Conservation (phyloP, 192 early-diverging fungal species). For the Jimgerdemannia flammicorona region DNA sequence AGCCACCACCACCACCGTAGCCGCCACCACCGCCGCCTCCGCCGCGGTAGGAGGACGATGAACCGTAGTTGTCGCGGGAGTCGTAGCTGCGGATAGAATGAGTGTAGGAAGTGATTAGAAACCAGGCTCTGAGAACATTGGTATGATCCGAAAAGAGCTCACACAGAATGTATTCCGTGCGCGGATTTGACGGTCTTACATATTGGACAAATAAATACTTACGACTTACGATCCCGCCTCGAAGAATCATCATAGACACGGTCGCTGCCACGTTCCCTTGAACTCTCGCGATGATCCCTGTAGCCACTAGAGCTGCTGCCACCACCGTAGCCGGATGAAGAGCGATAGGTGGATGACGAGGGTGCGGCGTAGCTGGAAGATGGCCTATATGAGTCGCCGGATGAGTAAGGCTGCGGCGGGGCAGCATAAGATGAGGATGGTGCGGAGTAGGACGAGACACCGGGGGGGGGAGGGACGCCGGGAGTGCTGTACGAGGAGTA, state of each 20-base stretch:
- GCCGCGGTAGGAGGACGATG: neutral
- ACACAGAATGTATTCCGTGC: too few species aligned
- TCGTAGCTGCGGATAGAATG: neutral
- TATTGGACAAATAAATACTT: neutral
- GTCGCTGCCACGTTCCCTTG: constrained; percentile 30
- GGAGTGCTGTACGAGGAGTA: constrained; percentile 20
- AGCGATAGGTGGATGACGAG: neutral
- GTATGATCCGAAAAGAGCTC: too few species aligned
- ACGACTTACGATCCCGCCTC: constrained; percentile 15
- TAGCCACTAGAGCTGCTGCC: constrained; percentile 24
- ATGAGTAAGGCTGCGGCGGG: constrained; percentile 13
- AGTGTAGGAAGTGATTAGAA: constrained; percentile 3
- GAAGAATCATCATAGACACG: constrained; percentile 26
- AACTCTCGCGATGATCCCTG: constrained; percentile 8
- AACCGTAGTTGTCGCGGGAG: constrained; percentile 9
- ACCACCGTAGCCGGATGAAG: constrained; percentile 13
- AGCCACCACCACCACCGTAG: constrained; percentile 35
- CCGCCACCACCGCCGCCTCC: constrained; percentile 26
- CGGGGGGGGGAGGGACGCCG: constrained; percentile 18
- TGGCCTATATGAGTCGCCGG: constrained; percentile 15
- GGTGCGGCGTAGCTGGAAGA: constrained; percentile 6
- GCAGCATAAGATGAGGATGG: constrained; percentile 1
- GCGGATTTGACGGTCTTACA: too few species aligned
- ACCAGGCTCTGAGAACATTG: neutral
- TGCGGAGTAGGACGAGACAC: constrained; percentile 3